These are phyloP conservation scores for Pelargonium fulgidum DNA, from an alignment of 441 rosid genomes.

Conservation along the genomic window DNA sequence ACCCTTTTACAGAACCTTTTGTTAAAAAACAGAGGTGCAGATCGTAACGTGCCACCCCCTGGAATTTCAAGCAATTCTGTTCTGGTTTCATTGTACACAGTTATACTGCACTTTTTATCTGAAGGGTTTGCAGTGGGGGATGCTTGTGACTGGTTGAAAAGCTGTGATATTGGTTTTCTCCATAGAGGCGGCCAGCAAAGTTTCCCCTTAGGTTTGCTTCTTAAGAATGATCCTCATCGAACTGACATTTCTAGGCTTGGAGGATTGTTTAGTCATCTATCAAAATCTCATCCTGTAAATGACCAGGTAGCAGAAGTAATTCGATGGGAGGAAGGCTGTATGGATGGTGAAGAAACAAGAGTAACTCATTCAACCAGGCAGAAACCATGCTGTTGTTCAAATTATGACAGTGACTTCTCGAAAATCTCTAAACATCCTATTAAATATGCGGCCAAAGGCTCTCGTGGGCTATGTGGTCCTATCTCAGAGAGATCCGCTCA, in stretches of 20 bases:
- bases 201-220: conserved; percentile 76
- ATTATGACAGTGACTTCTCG: conserved; percentile 58
- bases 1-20: conserved; percentile 77
- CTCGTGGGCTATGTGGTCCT: conserved; percentile 55
- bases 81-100: conserved; percentile 80
- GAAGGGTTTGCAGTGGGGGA: conserved; percentile 72
- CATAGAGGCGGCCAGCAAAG: conserved; percentile 91
- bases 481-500: conserved; percentile 78
- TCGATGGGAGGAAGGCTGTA: conserved; percentile 93
- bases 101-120: conserved; percentile 84
- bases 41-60: conserved; percentile 67
- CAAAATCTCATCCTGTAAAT: conserved; percentile 59
- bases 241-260: conserved; percentile 93
- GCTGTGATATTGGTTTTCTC: conserved; percentile 61
- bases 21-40: conserved; percentile 84
- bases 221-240: conserved; percentile 76
- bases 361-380: conserved; percentile 65
- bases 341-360: conserved; percentile 78
- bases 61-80: conserved; percentile 85
- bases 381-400: conserved; percentile 95
- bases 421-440: conserved; percentile 60
- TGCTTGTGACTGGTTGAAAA: conserved; percentile 52
- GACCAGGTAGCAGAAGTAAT: conserved; percentile 66
- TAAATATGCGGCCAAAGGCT: conserved; percentile 48
- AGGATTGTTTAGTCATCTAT: conserved; percentile 77